Conservation (phyloP, 208 protist species). For the Crithidia brevicula region DNA sequence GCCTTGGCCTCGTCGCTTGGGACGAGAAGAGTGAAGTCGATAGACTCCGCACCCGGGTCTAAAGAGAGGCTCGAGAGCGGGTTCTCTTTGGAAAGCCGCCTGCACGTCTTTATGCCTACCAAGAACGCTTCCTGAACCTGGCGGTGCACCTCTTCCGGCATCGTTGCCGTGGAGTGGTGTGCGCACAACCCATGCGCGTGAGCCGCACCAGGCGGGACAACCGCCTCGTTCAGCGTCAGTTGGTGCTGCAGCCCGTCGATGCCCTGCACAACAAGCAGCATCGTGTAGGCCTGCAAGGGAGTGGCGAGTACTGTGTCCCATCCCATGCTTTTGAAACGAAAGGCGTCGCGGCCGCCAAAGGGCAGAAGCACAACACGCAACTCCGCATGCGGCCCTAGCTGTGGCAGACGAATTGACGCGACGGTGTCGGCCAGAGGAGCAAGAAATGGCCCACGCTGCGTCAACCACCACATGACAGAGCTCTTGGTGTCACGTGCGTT, state of each 20-base stretch:
- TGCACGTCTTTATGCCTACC: conserved; percentile 56
- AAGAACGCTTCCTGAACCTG: conserved; percentile 49
- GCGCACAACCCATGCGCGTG: background rate
- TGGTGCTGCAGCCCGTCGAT: conserved; percentile 30
- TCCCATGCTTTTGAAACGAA: conserved; percentile 52
- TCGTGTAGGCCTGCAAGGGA: conserved; percentile 58
- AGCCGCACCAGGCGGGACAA: background rate
- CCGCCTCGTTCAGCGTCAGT: conserved; percentile 9
- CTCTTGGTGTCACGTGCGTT: conserved; percentile 42
- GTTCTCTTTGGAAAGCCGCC: conserved; percentile 39
- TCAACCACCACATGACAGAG: conserved; percentile 44
- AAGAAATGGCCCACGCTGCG: conserved; percentile 53
- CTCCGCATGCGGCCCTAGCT: conserved; percentile 43
- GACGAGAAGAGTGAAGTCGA: conserved; percentile 67
- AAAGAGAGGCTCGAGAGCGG: conserved; percentile 50
- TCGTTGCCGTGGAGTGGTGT: background rate
- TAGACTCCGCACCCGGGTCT: conserved; percentile 46
- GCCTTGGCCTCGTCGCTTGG: conserved; percentile 49
- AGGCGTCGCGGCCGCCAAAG: conserved; percentile 65
- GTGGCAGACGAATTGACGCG: conserved; percentile 42
- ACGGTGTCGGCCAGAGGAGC: conserved; percentile 61
- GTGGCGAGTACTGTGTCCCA: conserved; percentile 69
- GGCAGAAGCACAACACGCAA: conserved; percentile 64
- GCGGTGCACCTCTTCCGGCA: conserved; percentile 22
- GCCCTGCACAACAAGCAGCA: conserved; percentile 64